These are phyloP conservation scores for Rhizopus microsporus DNA, from an alignment of 371 early-diverging fungal species.

Conservation along the genomic window DNA sequence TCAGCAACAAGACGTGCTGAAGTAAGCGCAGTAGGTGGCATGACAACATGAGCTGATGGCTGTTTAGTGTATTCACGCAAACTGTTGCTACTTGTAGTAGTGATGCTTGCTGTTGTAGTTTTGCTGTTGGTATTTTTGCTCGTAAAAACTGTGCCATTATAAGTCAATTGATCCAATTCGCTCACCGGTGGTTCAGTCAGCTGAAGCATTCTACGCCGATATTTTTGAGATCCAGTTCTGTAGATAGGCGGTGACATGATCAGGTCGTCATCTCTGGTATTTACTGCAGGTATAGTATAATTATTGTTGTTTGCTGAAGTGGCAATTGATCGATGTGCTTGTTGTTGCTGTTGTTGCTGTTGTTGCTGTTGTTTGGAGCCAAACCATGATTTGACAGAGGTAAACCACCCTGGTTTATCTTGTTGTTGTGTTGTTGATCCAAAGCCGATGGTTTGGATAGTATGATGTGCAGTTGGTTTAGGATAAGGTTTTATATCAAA, in stretches of 20 bases:
- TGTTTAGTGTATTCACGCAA: not conserved
- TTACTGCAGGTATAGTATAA: constrained; percentile 12
- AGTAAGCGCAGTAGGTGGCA: constrained; percentile 29
- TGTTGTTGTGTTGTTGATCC: constrained; percentile 20
- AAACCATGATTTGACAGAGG: constrained; percentile 55
- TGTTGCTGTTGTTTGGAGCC: constrained; percentile 23
- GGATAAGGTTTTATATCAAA: constrained; percentile 19
- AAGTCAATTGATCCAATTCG: constrained; percentile 40
- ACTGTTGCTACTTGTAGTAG: not conserved
- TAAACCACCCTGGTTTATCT: constrained; percentile 39
- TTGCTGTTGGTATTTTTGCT: constrained; percentile 2
- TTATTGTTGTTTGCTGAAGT: constrained; percentile 20
- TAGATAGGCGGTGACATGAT: constrained; percentile 31
- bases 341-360: constrained; percentile 13
- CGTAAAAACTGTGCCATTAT: constrained; percentile 22
- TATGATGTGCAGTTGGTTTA: constrained; percentile 13
- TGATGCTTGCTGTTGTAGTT: not conserved
- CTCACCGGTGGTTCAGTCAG: constrained; percentile 32
- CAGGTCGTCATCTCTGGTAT: constrained; percentile 4
- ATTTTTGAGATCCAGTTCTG: constrained; percentile 31
- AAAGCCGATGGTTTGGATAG: constrained; percentile 24
- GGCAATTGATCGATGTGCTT: constrained; percentile 15
- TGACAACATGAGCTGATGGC: not conserved
- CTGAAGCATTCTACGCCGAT: constrained; percentile 31
- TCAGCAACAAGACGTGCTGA: constrained; percentile 17